Evolutionary conservation across 2,329 filamentous ascomycete genomes (phyloP).

Genomic region (Epichloe gansuensis): DNA sequence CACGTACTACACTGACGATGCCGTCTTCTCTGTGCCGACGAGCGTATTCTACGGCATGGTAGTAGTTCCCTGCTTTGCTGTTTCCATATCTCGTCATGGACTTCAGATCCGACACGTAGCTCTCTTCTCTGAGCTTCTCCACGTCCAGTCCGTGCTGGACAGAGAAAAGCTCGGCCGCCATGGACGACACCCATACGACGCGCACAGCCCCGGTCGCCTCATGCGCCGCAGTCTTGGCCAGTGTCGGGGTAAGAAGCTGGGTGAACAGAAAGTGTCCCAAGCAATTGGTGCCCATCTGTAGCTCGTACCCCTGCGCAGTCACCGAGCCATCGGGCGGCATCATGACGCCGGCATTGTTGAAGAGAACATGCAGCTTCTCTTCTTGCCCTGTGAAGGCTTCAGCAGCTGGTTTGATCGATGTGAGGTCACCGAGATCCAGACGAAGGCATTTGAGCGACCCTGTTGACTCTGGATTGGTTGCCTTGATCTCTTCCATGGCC

Average conservation of each 20-base stretch:
- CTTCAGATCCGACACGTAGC: too few species aligned
- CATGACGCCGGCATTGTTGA: slow-evolving; percentile 36
- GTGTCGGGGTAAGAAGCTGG: slow-evolving; percentile 1
- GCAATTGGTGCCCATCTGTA: slow-evolving; percentile 16
- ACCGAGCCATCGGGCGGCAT: slow-evolving; percentile 25
- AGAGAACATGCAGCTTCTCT: slow-evolving; percentile 25
- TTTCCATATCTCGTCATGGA: slow-evolving; percentile 7
- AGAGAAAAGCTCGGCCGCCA: neutral
- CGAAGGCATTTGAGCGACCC: slow-evolving; percentile 30
- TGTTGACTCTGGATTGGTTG: slow-evolving; percentile 21
- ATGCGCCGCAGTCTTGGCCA: slow-evolving; percentile 3
- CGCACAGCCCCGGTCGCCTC: slow-evolving; percentile 1
- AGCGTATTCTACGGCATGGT: slow-evolving; percentile 21
- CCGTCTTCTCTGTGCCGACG: slow-evolving; percentile 15
- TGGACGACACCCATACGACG: slow-evolving; percentile 5
- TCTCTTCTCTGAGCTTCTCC: slow-evolving; percentile 11
- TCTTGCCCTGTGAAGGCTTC: slow-evolving; percentile 19
- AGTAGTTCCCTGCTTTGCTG: slow-evolving; percentile 21
- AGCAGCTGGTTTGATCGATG: slow-evolving; percentile 21
- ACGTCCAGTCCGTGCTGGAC: neutral
- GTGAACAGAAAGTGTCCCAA: slow-evolving; percentile 6
- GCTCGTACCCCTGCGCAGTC: slow-evolving; percentile 30
- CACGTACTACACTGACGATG: slow-evolving; percentile 14
- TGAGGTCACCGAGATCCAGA: slow-evolving; percentile 32
- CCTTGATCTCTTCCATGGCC: slow-evolving; percentile 33